Percentiles rank a stretch among this genome's conserved stretches.
These are phyloP conservation scores for Ceratobasidium sp. DNA, from an alignment of 1,284 basidiomycete species.

Conservation along the genomic window DNA sequence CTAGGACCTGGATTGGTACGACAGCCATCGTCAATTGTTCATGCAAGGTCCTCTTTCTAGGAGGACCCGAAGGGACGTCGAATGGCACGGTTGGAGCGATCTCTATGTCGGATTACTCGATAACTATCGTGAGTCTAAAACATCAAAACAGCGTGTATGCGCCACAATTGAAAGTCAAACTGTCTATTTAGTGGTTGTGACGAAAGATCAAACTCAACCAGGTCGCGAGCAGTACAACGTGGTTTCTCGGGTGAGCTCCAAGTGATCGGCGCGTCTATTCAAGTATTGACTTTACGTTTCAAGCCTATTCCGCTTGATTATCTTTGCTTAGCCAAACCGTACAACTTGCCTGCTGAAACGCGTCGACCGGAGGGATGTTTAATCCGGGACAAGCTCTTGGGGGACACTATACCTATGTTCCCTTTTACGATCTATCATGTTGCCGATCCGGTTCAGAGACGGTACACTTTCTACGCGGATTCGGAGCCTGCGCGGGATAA, in stretches of 20 bases:
- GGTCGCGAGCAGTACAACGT: slow-evolving; percentile 66
- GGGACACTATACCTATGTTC: slow-evolving; percentile 62
- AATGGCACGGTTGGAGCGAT: slow-evolving; percentile 78
- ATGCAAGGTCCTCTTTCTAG: slow-evolving; percentile 72
- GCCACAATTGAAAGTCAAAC: slow-evolving; percentile 42
- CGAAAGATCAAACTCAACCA: slow-evolving; percentile 68
- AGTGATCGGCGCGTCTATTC: background rate
- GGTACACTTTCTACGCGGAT: slow-evolving; percentile 77
- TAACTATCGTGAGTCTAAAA: slow-evolving; percentile 72
- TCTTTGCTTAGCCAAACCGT: slow-evolving; percentile 72
- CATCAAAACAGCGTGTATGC: slow-evolving; percentile 38
- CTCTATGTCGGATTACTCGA: slow-evolving; percentile 72
- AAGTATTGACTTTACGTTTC: slow-evolving; percentile 14
- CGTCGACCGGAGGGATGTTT: slow-evolving; percentile 36
- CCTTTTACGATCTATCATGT: slow-evolving; percentile 83
- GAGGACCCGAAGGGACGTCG: slow-evolving; percentile 62
- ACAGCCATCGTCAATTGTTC: slow-evolving; percentile 78
- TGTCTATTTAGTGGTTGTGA: slow-evolving; percentile 56
- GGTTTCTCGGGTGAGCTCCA: slow-evolving; percentile 70
- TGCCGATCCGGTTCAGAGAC: slow-evolving; percentile 65
- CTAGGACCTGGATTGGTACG: slow-evolving; percentile 83
- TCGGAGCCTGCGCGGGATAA: slow-evolving; percentile 69
- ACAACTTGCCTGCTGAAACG: slow-evolving; percentile 63
- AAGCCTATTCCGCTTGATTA: slow-evolving; percentile 83
- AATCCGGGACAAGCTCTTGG: slow-evolving; percentile 42